These are phyloP conservation scores for Bigelowiella natans DNA, from an alignment of 78 protist species.

Conservation along the genomic window DNA sequence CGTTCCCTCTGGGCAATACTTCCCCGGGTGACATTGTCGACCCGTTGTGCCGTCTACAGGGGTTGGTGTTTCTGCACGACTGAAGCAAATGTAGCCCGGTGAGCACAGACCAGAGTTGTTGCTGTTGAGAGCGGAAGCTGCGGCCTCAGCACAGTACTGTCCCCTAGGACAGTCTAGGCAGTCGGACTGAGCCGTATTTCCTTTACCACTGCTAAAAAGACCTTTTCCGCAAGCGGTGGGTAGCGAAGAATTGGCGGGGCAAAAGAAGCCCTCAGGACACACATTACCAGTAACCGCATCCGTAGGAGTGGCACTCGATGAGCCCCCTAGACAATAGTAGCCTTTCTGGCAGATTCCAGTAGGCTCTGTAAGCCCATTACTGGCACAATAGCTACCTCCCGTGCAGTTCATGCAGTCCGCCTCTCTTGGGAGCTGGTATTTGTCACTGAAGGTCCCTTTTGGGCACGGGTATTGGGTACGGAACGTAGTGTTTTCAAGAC, in stretches of 20 bases:
- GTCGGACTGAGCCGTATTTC: background rate
- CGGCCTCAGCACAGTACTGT: background rate
- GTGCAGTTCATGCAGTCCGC: slow-evolving; percentile 12
- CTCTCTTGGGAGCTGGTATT: too few relatives aligned
- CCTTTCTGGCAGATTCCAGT: background rate
- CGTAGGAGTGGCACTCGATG: background rate
- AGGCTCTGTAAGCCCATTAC: background rate
- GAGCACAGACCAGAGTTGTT: background rate
- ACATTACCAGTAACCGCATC: background rate
- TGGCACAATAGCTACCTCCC: slow-evolving; percentile 4
- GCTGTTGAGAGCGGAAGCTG: background rate
- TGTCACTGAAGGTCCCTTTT: background rate
- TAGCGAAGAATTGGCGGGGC: background rate
- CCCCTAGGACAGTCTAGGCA: background rate
- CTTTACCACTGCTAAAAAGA: background rate
- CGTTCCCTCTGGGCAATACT: background rate
- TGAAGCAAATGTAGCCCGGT: background rate
- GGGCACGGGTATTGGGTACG: background rate
- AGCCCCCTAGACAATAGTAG: background rate
- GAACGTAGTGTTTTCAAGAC: background rate
- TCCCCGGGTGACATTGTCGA: background rate
- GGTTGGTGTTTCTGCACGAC: background rate
- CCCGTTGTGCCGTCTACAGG: background rate
- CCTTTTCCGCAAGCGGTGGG: background rate
- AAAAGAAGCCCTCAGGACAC: background rate